Evolutionary conservation across 139 green algal species (phyloP), one percentile per base, ranked within the genome.

Genomic region (Coccomyxa sp.): DNA sequence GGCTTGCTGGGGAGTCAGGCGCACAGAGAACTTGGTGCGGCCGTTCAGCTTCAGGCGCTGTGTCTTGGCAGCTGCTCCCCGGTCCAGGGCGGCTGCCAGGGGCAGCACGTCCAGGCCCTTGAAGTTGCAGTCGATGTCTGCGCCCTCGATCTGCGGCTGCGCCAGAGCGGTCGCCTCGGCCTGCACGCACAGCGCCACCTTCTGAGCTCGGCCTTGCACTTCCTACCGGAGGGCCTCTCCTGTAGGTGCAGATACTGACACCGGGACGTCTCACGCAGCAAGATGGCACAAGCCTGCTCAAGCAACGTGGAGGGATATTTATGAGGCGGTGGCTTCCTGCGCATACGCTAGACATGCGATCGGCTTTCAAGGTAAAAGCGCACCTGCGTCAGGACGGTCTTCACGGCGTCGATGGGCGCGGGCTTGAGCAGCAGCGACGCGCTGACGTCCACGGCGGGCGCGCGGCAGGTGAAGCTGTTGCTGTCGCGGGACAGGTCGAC

Each of bases 31-130:
- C 6, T 78, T 70, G 70, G 81, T 68, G 29, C 68, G 64, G 44
- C 88, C 88, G 14, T 76, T 78, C 27, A 94, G 69, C 37, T 72
- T 79, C n/a, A 94, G 80, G 6, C 88, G 84, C 58, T 84, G 73
- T 35, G 82, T 86, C 73, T 89, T 73, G 31, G 78, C 83, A 37
- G 54, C 78, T 55, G 74, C 10, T 35, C 36, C 0, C 68, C 36
- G 6, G 41, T 84, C 73, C 39, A 81, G 38, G 37, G 75, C 79
- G 8, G 76, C 78, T 14, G 89, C 55, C 22, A 96, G 79, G 0
- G 88, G 86, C 80, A 94, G 70, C 24, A 95, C 70, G 78, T 97
- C 92, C 74, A 94, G 77, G 8, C 86, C 86, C 33, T 82, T 84
- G 35, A 88, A 70, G 70, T 81, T 72, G 16, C 82, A 54, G 55